Percentiles rank a stretch among this genome's conserved stretches.
These are phyloP conservation scores for Mycena capillaripes DNA, from an alignment of 768 basidiomycete genomes.

Conservation along the genomic window DNA sequence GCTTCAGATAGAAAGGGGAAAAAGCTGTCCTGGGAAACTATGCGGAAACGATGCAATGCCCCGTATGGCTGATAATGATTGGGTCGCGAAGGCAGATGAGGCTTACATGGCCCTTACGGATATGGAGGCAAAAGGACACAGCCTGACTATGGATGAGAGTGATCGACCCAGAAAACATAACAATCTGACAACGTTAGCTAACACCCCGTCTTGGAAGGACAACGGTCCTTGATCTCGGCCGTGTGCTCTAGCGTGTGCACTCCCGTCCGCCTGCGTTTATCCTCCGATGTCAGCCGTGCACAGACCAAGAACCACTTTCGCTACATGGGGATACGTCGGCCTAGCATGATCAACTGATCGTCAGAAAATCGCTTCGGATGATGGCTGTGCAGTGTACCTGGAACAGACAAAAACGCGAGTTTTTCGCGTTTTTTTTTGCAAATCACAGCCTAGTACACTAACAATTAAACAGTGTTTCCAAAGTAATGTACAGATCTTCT, in stretches of 20 bases:
- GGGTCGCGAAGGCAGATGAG: constrained; percentile 23
- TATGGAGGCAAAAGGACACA: constrained; percentile 17
- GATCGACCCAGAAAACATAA: constrained; percentile 14
- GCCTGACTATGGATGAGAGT: constrained; percentile 25
- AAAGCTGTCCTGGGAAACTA: constrained; percentile 25
- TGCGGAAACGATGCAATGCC: background rate
- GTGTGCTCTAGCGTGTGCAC: constrained; percentile 15
- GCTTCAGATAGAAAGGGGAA: constrained; percentile 16
- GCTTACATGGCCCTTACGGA: constrained; percentile 21
- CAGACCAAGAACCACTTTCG: background rate
- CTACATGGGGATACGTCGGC: background rate
- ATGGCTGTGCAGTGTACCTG: constrained; percentile 10
- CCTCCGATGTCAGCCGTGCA: constrained; percentile 27
- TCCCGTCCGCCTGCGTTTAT: constrained; percentile 22
- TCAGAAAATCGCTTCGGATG: background rate
- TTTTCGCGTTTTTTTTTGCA: background rate
- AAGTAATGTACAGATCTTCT: too few species aligned
- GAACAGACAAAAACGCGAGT: background rate
- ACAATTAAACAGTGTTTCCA: too few species aligned
- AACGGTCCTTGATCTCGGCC: constrained; percentile 30
- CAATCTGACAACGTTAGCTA: constrained; percentile 25
- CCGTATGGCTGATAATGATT: constrained; percentile 22
- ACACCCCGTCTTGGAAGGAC: constrained; percentile 14
- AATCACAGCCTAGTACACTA: background rate
- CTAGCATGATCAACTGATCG: constrained; percentile 1